Conservation (phyloP, 2,329 filamentous ascomycete species). For the Ceratocystis lukuohia region DNA sequence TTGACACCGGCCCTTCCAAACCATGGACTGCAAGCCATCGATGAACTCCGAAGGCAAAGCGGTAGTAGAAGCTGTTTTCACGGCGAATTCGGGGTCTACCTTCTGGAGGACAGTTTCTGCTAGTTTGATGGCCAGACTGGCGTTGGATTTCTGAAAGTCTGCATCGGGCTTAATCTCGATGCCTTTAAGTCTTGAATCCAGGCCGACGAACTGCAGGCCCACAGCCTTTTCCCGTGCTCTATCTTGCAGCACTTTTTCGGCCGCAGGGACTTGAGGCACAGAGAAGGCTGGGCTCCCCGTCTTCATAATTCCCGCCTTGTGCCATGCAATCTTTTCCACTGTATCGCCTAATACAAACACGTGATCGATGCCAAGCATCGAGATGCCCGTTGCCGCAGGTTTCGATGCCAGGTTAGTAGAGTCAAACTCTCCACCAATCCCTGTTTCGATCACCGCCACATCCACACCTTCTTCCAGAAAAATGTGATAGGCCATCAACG, state of each 20-base stretch:
- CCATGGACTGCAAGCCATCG: slow-evolving; percentile 59
- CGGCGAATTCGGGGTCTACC: slow-evolving; percentile 28
- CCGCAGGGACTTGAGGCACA: slow-evolving; percentile 36
- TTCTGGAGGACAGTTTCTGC: slow-evolving; percentile 37
- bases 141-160: slow-evolving; percentile 46
- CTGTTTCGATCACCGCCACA: slow-evolving; percentile 51
- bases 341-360: slow-evolving; percentile 48
- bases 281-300: slow-evolving; percentile 44
- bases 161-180: slow-evolving; percentile 41
- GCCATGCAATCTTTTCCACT: slow-evolving; percentile 56
- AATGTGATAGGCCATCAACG: slow-evolving; percentile 52
- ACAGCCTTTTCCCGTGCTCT: slow-evolving; percentile 42
- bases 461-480: slow-evolving; percentile 52
- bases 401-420: slow-evolving; percentile 51
- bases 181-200: slow-evolving; percentile 34
- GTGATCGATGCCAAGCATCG: slow-evolving; percentile 57
- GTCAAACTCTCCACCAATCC: slow-evolving; percentile 55
- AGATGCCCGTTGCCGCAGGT: slow-evolving; percentile 47
- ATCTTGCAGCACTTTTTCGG: slow-evolving; percentile 33
- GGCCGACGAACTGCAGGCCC: slow-evolving; percentile 32
- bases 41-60: slow-evolving; percentile 51
- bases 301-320: slow-evolving; percentile 62
- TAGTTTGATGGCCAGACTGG: slow-evolving; percentile 38
- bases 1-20: slow-evolving; percentile 69
- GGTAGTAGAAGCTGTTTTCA: slow-evolving; percentile 19